Percentiles rank a stretch among this genome's conserved stretches.
Evolutionary conservation across 108 stramenopile species (phyloP).

Genomic region (Heterococcus sp.): DNA sequence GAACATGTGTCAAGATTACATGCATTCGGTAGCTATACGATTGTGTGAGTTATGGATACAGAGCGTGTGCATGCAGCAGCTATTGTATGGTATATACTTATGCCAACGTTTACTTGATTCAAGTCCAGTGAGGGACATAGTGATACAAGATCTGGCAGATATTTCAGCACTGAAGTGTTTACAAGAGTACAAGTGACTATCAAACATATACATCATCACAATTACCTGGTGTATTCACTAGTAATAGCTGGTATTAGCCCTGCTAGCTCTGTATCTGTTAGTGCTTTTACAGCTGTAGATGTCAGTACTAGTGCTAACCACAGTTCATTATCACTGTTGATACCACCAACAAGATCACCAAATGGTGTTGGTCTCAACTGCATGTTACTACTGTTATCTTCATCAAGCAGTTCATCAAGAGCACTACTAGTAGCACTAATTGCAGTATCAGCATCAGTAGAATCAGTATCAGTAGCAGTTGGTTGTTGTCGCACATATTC

Average conservation of each 20-base stretch:
- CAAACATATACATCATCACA: too few relatives aligned
- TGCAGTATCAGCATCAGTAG: too few relatives aligned
- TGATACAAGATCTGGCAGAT: not conserved
- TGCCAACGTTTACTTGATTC: too few relatives aligned
- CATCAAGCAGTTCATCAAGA: not conserved
- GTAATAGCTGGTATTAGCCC: conserved; percentile 33
- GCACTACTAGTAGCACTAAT: conserved; percentile 1
- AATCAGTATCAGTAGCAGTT: too few relatives aligned
- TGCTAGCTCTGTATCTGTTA: conserved; percentile 24
- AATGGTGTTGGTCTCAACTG: conserved; percentile 16
- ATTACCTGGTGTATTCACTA: conserved; percentile 17
- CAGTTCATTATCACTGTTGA: conserved; percentile 38
- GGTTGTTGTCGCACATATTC: too few relatives aligned
- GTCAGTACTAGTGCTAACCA: conserved; percentile 43
- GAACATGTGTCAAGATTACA: too few relatives aligned
- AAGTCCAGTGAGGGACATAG: too few relatives aligned
- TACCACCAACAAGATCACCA: conserved; percentile 19
- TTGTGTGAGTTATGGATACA: too few relatives aligned
- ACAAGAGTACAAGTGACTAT: too few relatives aligned
- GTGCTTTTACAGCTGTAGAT: not conserved
- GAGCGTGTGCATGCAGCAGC: too few relatives aligned
- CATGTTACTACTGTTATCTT: not conserved
- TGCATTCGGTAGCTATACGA: not conserved
- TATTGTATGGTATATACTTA: too few relatives aligned
- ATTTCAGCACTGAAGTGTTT: not conserved